Evolutionary conservation across 768 basidiomycete genomes (phyloP).

Genomic region (Macrocybe gigantea): DNA sequence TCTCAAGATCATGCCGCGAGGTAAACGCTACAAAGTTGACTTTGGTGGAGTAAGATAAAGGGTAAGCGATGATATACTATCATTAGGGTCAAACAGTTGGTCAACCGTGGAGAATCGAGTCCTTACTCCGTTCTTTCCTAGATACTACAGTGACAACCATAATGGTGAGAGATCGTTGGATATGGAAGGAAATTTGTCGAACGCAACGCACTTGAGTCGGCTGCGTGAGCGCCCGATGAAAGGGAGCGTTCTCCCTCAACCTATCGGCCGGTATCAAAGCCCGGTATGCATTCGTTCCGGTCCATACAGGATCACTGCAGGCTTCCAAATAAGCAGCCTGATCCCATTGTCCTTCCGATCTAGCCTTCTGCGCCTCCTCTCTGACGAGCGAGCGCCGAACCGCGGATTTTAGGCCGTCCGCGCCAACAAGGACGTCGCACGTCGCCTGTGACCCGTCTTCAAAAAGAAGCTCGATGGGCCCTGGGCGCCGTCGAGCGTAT

Average conservation of each 20-base stretch:
- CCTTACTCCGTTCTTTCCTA: slow-evolving; percentile 44
- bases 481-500: slow-evolving; percentile 39
- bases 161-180: not conserved
- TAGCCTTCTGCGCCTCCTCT: slow-evolving; percentile 30
- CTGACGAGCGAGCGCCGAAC: slow-evolving; percentile 35
- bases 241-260: slow-evolving; percentile 33
- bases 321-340: slow-evolving; percentile 36
- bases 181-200: not conserved
- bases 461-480: slow-evolving; percentile 46
- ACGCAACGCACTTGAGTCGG: slow-evolving; percentile 38
- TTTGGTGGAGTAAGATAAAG: slow-evolving; percentile 49
- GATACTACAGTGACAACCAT: slow-evolving; percentile 34
- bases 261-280: slow-evolving; percentile 49
- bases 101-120: not conserved
- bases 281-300: slow-evolving; percentile 55
- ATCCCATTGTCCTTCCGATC: slow-evolving; percentile 24
- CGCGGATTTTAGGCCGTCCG: slow-evolving; percentile 62
- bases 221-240: slow-evolving; percentile 41
- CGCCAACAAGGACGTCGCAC: slow-evolving; percentile 66
- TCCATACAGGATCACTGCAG: slow-evolving; percentile 50
- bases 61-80: slow-evolving; percentile 59
- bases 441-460: slow-evolving; percentile 52
- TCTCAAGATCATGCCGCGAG: slow-evolving; percentile 44
- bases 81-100: not conserved
- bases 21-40: slow-evolving; percentile 62